Percentiles rank a stretch among this genome's conserved stretches.
phyloP scores from a whole-genome alignment of 352 stramenopile species.

The Phytophthora foliorum region DNA sequence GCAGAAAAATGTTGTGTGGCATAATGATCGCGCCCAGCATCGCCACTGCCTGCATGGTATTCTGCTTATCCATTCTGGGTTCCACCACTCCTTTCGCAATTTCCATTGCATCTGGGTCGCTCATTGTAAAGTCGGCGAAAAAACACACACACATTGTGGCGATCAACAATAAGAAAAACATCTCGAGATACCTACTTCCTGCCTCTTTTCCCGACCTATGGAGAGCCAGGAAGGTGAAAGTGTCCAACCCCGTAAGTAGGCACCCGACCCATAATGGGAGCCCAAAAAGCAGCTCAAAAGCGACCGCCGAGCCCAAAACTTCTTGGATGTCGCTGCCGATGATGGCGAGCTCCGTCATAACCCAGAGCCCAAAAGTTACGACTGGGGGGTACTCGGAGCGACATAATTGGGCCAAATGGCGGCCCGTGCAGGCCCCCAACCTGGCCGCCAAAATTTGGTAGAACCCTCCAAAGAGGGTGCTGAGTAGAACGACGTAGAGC shows the following conservation, averaged over 20 bases:
- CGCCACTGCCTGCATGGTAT: slow-evolving; percentile 70
- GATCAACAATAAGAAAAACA: slow-evolving; percentile 90
- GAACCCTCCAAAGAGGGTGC: slow-evolving; percentile 83
- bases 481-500: slow-evolving; percentile 90
- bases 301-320: slow-evolving; percentile 81
- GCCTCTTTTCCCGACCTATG: slow-evolving; percentile 66
- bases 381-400: slow-evolving; percentile 69
- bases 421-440: slow-evolving; percentile 87
- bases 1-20: slow-evolving; percentile 96
- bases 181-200: slow-evolving; percentile 72
- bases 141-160: slow-evolving; percentile 90
- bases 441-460: slow-evolving; percentile 91
- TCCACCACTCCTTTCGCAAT: slow-evolving; percentile 80
- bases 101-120: slow-evolving; percentile 63
- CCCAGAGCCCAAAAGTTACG: slow-evolving; percentile 72
- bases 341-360: slow-evolving; percentile 91
- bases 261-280: slow-evolving; percentile 82
- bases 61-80: slow-evolving; percentile 68
- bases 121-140: slow-evolving; percentile 87
- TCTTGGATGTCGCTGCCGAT: slow-evolving; percentile 91
- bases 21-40: slow-evolving; percentile 95
- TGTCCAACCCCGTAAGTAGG: slow-evolving; percentile 71
- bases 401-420: slow-evolving; percentile 83
- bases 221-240: slow-evolving; percentile 93
- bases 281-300: slow-evolving; percentile 80